Evolutionary conservation across 306 rosid genomes (phyloP), one percentile per base, ranked within the genome.

Genomic region (Rosa chinensis): DNA sequence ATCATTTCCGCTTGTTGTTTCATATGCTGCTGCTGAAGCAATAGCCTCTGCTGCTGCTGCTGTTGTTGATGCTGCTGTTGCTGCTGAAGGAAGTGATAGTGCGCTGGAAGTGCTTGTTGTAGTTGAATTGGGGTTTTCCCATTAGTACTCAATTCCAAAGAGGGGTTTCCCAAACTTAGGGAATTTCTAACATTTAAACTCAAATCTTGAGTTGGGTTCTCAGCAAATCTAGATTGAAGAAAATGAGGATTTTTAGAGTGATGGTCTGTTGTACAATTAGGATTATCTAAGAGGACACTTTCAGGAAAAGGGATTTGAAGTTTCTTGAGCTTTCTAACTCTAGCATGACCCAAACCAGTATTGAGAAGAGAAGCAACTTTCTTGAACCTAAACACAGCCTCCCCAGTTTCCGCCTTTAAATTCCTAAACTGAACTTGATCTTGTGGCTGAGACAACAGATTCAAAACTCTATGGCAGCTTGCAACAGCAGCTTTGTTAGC

Each of bases 341-440:
- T 91, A 28, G 98, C 97, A 90, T 90, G 98, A 82, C 94, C 97
- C 79, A 89, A 62, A 70, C 93, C 89, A 82, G 79, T 86, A 32
- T 85, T 83, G 45, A 96, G 92, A 87, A 96, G 83, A 81, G 98
- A 88, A 70, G 89, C 92, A 81, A 96, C 97, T 87, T 91, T 91
- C 90, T 89, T 96, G 88, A 96, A 93, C 89, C 87, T 89, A 45
- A 69, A 82, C 74, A 96, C 97, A 80, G 97, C 89, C 83, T 93
- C 97, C 43, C 90, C 94, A 77, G 97, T 91, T 84, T 96, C 97
- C 73, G 85, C 82, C 87, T 72, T 71, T 78, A 95, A 85, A 78
- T 78, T 89, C 87, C 82, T 87, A 70, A 72, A 80, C 77, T 89
- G 90, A 84, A 76, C 83, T 81, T 88, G 94, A 84, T 90, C 97